Conservation (phyloP, 192 early-diverging fungal genomes). For the Paraglomus brasilianum region DNA sequence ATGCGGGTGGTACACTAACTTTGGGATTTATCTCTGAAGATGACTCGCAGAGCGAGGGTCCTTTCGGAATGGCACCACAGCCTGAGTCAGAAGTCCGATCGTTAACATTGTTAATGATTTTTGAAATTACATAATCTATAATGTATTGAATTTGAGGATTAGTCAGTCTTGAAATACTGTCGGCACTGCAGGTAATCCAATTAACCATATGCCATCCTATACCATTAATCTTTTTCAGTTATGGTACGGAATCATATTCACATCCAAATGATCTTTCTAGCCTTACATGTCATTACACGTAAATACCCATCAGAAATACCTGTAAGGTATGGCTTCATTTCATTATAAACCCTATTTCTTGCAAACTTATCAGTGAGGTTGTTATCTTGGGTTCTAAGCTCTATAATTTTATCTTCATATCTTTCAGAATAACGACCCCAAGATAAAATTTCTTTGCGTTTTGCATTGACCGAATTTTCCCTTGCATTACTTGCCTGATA, state of each 20-base stretch:
- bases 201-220: constrained; percentile 5
- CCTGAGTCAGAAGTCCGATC: too few species aligned
- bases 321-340: constrained; percentile 25
- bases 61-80: too few species aligned
- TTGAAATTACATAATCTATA: background rate
- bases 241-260: constrained; percentile 22
- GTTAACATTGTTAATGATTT: too few species aligned
- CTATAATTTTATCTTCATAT: constrained; percentile 17
- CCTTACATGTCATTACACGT: constrained; percentile 19
- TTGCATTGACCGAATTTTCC: constrained; percentile 11
- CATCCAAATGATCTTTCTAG: constrained; percentile 25
- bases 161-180: constrained; percentile 22
- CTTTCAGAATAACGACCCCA: constrained; percentile 13
- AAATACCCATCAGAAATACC: constrained; percentile 15
- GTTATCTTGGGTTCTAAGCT: constrained; percentile 17
- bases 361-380: constrained; percentile 18
- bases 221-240: constrained; percentile 25
- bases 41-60: too few species aligned
- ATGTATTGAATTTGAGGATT: constrained; percentile 27
- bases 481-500: background rate
- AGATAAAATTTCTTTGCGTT: constrained; percentile 9
- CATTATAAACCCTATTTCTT: background rate
- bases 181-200: constrained; percentile 13
- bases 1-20: too few species aligned
- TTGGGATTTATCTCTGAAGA: too few species aligned